phyloP scores from a whole-genome alignment of 164 flowering plant species.

The Piper betle region DNA sequence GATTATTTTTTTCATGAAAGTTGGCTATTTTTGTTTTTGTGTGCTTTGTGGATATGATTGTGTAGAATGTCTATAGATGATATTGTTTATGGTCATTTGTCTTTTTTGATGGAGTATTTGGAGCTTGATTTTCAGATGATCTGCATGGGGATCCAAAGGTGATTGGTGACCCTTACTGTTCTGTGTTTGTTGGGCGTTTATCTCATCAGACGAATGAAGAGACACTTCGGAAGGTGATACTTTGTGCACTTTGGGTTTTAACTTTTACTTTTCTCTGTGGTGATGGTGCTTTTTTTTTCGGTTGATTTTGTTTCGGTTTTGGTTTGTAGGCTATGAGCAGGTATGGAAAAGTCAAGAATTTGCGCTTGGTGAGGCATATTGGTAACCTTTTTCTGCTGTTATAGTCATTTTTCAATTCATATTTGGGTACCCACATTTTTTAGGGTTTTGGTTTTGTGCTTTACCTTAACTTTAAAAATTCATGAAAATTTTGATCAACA shows the following conservation, averaged over 20 bases:
- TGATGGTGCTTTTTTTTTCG: neutral
- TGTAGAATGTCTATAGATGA: too few relatives aligned
- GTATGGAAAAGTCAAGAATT: slow-evolving; percentile 67
- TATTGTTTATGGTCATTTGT: too few relatives aligned
- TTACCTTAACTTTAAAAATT: too few relatives aligned
- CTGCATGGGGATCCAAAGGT: slow-evolving; percentile 80
- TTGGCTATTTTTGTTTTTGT: too few relatives aligned
- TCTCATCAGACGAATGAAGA: slow-evolving; percentile 64
- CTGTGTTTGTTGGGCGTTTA: slow-evolving; percentile 74
- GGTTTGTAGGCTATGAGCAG: slow-evolving; percentile 63
- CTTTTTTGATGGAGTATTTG: too few relatives aligned
- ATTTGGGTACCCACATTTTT: too few relatives aligned
- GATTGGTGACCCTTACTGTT: slow-evolving; percentile 74
- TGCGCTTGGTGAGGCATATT: slow-evolving; percentile 76
- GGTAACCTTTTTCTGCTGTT: slow-evolving; percentile 24
- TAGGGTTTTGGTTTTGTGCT: too few relatives aligned
- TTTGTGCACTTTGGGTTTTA: neutral
- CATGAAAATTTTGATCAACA: too few relatives aligned
- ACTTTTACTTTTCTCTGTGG: too few relatives aligned
- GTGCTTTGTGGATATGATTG: too few relatives aligned
- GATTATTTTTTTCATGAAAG: too few relatives aligned
- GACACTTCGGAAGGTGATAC: slow-evolving; percentile 48
- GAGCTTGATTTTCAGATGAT: slow-evolving; percentile 47
- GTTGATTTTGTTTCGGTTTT: neutral
- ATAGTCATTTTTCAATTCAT: neutral